Evolutionary conservation across 257 asterid species (phyloP).

Genomic region (Fraxinus anomala): DNA sequence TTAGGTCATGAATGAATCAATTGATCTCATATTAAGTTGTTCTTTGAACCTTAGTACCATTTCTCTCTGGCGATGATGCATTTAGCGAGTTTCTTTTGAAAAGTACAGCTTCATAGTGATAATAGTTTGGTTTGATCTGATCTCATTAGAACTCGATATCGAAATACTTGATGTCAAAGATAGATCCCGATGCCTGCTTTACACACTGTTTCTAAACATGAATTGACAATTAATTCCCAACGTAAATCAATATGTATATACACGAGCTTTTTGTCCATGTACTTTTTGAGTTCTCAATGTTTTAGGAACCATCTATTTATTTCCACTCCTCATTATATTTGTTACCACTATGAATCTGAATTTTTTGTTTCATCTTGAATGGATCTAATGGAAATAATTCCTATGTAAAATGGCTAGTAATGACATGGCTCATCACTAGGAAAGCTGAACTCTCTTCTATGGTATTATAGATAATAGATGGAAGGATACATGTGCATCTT

Average conservation of each 20-base stretch:
- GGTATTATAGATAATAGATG: background rate
- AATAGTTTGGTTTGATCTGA: background rate
- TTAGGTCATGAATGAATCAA: background rate
- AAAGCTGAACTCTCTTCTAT: background rate
- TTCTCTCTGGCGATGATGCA: background rate
- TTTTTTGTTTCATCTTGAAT: background rate
- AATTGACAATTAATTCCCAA: background rate
- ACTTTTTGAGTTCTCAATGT: background rate
- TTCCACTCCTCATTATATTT: background rate
- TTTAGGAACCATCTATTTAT: background rate
- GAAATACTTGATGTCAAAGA: background rate
- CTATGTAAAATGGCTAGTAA: background rate
- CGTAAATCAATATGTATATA: background rate
- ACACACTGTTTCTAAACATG: background rate
- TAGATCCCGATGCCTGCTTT: background rate
- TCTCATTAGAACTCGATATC: background rate
- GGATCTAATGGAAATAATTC: background rate
- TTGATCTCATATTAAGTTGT: background rate
- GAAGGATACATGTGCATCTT: background rate
- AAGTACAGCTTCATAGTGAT: background rate
- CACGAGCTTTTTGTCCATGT: background rate
- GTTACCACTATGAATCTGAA: background rate
- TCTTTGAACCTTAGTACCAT: background rate
- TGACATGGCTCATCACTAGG: background rate
- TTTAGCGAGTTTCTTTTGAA: background rate